Evolutionary conservation across 106 monocot species (phyloP), one percentile per base, ranked within the genome.

Genomic region (Posidonia australis): DNA sequence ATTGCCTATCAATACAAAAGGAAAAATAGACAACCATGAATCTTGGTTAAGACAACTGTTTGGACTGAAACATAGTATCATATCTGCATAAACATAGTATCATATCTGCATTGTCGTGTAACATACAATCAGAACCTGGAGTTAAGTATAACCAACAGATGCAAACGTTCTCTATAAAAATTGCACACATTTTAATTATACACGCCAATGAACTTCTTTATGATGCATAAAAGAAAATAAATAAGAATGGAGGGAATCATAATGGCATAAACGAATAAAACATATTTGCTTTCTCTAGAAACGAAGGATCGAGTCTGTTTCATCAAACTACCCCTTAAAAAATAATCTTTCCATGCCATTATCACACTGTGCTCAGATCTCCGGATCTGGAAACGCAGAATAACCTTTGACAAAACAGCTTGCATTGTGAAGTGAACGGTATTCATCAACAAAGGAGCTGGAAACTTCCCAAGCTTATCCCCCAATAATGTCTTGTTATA

Each of bases 401-500:
- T 77, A 22, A 54, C 58, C 57, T 76, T 86, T 1, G 94, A 90
- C 31, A 90, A 28, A 25, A 87, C 51, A 11, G 90, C 94, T 86
- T 96, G 94, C 83, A 96, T 70, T 53, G 78, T 51, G 61, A 96
- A 96, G 56, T 96, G 94, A 10, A 96, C 55, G 17, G 86, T 84
- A 67, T 90, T 96, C 94, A 96, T 96, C 79, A 96, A 66, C 30
- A 96, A 77, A 3, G 94, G 94, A 48, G 86, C 86, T 5, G 94
- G 94, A 67, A 96, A 96, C 44, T 82, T 81, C 51, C 84, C 86
- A 10, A 86, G 72, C 36, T 86, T 63, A 62, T 90, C 73, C 53
- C 94, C 94, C 36, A 96, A 67, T 78, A 96, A 75, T 57, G 80
- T 76, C 76, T 96, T 96, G 70, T 96, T 96, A 62, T 96, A 93